Percentiles rank a stretch among this genome's conserved stretches.
Evolutionary conservation across 139 green algal genomes (phyloP).

Genomic region (Raphidocelis subcapitata): DNA sequence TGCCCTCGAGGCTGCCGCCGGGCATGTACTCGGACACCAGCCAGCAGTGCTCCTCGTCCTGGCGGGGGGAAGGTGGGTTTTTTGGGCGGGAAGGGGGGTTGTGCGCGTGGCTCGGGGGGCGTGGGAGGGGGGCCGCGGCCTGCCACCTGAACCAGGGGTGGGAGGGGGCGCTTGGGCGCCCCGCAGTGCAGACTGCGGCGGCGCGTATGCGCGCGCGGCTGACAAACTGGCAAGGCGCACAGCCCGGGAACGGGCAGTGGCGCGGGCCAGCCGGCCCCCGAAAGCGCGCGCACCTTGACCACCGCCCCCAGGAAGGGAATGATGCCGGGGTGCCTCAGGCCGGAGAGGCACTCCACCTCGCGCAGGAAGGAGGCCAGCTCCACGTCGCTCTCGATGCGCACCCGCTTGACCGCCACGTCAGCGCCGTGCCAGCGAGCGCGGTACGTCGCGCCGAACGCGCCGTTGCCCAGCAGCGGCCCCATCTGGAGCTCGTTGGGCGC

Average conservation of each 20-base stretch:
- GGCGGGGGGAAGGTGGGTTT: no score
- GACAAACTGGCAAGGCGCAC: no score
- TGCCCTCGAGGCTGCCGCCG: constrained; percentile 44
- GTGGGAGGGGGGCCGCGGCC: no score
- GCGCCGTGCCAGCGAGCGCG: constrained; percentile 64
- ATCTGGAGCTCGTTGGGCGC: constrained; percentile 43
- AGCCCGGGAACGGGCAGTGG: no score
- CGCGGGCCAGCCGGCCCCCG: no score
- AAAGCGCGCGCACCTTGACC: constrained; percentile 12
- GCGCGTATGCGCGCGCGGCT: no score
- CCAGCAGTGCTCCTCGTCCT: constrained; percentile 50
- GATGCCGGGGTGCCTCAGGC: constrained; percentile 34
- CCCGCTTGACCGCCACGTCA: constrained; percentile 36
- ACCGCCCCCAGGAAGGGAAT: constrained; percentile 3
- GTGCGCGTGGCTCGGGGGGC: no score
- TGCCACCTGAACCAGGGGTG: no score
- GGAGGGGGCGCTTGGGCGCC: no score
- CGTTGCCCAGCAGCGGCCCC: constrained; percentile 58
- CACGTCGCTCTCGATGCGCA: constrained; percentile 31
- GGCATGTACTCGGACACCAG: constrained; percentile 79
- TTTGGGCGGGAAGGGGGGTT: no score
- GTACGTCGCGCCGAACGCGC: constrained; percentile 75
- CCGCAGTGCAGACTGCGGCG: no score
- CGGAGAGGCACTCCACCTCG: constrained; percentile 53
- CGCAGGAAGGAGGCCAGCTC: constrained; percentile 68